These are phyloP conservation scores for Paxillus ammoniavirescens DNA, from an alignment of 768 basidiomycete genomes.

Conservation along the genomic window DNA sequence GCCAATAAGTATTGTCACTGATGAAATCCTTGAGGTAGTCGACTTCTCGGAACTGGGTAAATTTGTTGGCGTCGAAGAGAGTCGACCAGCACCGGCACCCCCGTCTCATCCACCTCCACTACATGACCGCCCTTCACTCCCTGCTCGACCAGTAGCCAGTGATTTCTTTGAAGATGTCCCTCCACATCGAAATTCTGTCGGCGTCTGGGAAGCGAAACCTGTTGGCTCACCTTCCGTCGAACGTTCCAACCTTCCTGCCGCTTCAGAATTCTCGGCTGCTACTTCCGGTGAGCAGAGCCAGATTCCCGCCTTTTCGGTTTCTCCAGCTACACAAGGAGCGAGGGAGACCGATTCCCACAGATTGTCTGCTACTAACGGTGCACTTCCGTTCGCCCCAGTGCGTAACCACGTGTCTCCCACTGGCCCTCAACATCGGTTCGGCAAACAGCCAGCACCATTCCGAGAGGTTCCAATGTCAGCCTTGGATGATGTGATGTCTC, in stretches of 20 bases:
- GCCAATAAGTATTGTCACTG: conserved; percentile 41
- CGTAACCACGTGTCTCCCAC: conserved; percentile 17
- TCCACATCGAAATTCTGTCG: conserved; percentile 35
- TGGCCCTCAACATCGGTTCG: conserved; percentile 19
- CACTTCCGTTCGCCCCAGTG: conserved; percentile 8
- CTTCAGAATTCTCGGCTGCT: conserved; percentile 14
- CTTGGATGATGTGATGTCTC: conserved; percentile 78
- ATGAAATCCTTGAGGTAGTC: conserved; percentile 73
- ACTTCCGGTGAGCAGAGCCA: conserved; percentile 9
- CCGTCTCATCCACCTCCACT: conserved; percentile 18
- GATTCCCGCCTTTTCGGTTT: neutral
- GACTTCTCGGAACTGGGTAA: conserved; percentile 78
- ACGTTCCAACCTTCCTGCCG: conserved; percentile 11
- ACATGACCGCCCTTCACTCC: conserved; percentile 25
- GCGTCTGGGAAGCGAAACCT: conserved; percentile 44
- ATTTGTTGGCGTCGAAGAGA: conserved; percentile 49
- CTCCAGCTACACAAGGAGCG: conserved; percentile 6
- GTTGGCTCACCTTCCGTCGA: conserved; percentile 16
- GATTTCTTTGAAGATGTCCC: conserved; percentile 68
- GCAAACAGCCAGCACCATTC: conserved; percentile 30
- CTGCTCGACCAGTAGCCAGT: conserved; percentile 55
- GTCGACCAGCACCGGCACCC: conserved; percentile 9
- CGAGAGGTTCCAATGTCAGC: conserved; percentile 65
- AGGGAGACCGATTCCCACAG: conserved; percentile 21
- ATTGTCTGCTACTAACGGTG: conserved; percentile 18